Evolutionary conservation across 495 filamentous ascomycete genomes (phyloP).

Genomic region (Tetracladium setigerum): DNA sequence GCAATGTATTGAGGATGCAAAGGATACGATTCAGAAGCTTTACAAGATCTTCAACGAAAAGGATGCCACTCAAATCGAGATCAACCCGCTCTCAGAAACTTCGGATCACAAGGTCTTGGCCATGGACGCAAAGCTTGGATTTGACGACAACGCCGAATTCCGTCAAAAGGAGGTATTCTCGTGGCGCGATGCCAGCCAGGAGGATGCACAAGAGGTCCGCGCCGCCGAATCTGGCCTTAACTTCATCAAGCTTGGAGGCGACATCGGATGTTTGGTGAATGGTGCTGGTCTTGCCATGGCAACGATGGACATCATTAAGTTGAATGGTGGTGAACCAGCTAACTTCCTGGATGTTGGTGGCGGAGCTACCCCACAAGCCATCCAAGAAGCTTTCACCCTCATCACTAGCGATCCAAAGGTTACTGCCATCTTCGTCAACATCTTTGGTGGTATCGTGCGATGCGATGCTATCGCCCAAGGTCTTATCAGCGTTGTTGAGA

Average conservation of each 20-base stretch:
- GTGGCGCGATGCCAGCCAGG: conserved; percentile 89
- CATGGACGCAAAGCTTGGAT: conserved; percentile 97
- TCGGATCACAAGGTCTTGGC: conserved; percentile 94
- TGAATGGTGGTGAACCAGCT: conserved; percentile 90
- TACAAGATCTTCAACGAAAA: conserved; percentile 98
- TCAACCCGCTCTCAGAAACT: conserved; percentile 96
- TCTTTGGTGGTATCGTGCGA: conserved; percentile 97
- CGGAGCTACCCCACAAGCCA: conserved; percentile 92
- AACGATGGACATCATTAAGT: conserved; percentile 99
- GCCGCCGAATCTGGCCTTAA: conserved; percentile 90
- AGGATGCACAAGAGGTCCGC: conserved; percentile 95
- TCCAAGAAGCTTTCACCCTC: conserved; percentile 94
- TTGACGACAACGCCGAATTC: conserved; percentile 98
- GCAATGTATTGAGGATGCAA: conserved; percentile 92
- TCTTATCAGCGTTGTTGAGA: conserved; percentile 85
- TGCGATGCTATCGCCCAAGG: conserved; percentile 98
- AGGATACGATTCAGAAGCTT: conserved; percentile 92
- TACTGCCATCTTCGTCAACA: conserved; percentile 98
- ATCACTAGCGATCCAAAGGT: conserved; percentile 99
- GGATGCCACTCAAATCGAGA: conserved; percentile 98
- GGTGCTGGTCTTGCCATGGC: conserved; percentile 99
- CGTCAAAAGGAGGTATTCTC: conserved; percentile 92
- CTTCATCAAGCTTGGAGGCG: conserved; percentile 99
- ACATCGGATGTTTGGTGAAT: conserved; percentile 98
- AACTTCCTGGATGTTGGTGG: conserved; percentile 99